These are phyloP conservation scores for Eurotiales sp. DNA, from an alignment of 2,329 filamentous ascomycete species.

Conservation along the genomic window DNA sequence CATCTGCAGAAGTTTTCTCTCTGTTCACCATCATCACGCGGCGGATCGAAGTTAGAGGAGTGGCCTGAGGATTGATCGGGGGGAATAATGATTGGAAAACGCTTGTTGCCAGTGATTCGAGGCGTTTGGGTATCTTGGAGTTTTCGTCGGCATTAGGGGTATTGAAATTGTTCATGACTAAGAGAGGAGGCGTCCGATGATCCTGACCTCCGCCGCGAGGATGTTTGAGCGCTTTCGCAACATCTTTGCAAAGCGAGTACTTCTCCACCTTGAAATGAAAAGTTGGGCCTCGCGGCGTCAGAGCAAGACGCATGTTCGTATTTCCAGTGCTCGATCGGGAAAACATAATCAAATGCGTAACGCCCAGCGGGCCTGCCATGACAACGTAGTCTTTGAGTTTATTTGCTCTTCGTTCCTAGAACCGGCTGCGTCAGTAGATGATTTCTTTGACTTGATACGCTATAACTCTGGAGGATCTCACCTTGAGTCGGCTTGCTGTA, in stretches of 20 bases:
- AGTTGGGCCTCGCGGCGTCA: constrained; percentile 86
- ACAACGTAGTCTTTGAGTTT: constrained; percentile 85
- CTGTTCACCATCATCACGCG: constrained; percentile 88
- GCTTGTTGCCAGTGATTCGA: constrained; percentile 87
- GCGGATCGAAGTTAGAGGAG: constrained; percentile 86
- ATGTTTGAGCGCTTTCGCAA: constrained; percentile 76
- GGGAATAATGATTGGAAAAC: constrained; percentile 96
- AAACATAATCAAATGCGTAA: constrained; percentile 89
- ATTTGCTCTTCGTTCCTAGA: constrained; percentile 75
- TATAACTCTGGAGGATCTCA: constrained; percentile 20
- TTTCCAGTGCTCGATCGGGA: constrained; percentile 86
- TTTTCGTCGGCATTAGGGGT: constrained; percentile 56
- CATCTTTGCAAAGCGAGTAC: constrained; percentile 90
- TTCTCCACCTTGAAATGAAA: constrained; percentile 91
- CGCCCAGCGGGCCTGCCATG: constrained; percentile 91
- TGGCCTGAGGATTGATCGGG: constrained; percentile 87
- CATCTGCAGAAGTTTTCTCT: constrained; percentile 48
- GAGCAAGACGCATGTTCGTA: constrained; percentile 82
- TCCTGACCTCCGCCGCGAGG: constrained; percentile 80
- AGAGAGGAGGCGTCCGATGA: constrained; percentile 76
- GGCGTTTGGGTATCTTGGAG: constrained; percentile 78
- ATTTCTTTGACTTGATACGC: background rate
- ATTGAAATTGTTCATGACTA: constrained; percentile 98
- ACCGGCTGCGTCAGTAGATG: background rate
- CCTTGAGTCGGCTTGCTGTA: constrained; percentile 80